Base-by-base conservation (phyloP, 306 rosid species). In the Rosa chinensis region DNA sequence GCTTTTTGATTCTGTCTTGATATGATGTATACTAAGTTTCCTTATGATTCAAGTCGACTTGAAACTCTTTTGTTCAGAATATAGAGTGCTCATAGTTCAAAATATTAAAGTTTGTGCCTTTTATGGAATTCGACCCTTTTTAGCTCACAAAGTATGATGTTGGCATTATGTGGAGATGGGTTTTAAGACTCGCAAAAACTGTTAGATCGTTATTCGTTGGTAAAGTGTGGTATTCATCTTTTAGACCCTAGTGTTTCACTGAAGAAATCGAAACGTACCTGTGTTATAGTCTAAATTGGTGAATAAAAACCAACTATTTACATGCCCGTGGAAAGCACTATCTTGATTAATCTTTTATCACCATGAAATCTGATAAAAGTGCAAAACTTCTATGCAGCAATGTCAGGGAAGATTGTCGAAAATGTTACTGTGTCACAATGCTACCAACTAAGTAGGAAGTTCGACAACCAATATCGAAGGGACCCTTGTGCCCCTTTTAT, bases 331-430 rank as follows among this genome's bases (percentile, higher is more conserved):
- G 69, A 59, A 72, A 81, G n/a, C 9, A 25, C 43, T 67, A 23
- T 85, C 17, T 61, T 86, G 53, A 78, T 82, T 72, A 84, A 82
- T 49, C 64, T 76, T 52, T 74, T 56, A 68, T n/a, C 62, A 89
- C 73, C 58, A 23, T 83, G 79, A 58, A 86, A 80, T 84, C 94
- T 89, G 85, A 92, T 85, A 72, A 88, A 88, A 84, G 80, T 86
- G 80, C 80, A 84, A 89, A 59, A 88, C 87, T 78, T 91, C 77
- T 87, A 86, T 92, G 99, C 99, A 94, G 97, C 97, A 85, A 82
- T 82, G 73, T 90, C 97, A 82, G 93, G 88, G 94, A 90, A 87
- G 93, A 70, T 92, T 92, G 90, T 89, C 75, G 90, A 94, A 89
- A 90, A 91, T 91, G 89, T 91, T 86, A 87, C 76, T 89, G 74